Conservation (phyloP, 2,329 filamentous ascomycete species). For the Cytospora piceicola region DNA sequence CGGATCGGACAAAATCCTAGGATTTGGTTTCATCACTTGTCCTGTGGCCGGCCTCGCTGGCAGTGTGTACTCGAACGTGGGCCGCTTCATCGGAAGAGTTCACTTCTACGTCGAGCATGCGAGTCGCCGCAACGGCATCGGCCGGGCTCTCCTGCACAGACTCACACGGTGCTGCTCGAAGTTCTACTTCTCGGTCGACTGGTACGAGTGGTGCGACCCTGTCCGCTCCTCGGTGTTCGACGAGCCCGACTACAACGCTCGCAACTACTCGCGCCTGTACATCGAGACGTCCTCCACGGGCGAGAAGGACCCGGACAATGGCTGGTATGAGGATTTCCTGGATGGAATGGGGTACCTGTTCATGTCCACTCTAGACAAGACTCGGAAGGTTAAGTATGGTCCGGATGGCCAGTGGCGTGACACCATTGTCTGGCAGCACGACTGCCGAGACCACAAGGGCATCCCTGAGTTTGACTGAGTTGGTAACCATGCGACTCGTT, state of each 20-base stretch:
- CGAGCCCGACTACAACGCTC: conserved; percentile 11
- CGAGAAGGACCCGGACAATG: conserved; percentile 21
- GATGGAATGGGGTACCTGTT: conserved; percentile 16
- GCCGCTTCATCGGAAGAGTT: conserved; percentile 24
- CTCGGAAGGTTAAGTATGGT: conserved; percentile 21
- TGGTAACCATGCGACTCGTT: neutral
- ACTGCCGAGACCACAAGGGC: neutral
- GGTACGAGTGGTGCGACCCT: conserved; percentile 18
- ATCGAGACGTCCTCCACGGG: conserved; percentile 20
- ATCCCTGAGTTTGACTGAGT: neutral
- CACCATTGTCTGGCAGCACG: conserved; percentile 1
- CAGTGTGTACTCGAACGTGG: conserved; percentile 13
- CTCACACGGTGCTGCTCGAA: conserved; percentile 24
- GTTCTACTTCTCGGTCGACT: neutral
- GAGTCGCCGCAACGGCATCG: conserved; percentile 26
- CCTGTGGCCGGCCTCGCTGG: conserved; percentile 20
- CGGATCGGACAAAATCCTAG: conserved; percentile 19
- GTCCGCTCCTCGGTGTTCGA: conserved; percentile 3
- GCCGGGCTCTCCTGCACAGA: conserved; percentile 23
- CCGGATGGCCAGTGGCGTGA: conserved; percentile 35
- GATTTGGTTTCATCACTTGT: conserved; percentile 25
- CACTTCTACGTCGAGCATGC: conserved; percentile 26
- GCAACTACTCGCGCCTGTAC: conserved; percentile 25
- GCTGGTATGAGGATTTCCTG: conserved; percentile 22
- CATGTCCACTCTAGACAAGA: conserved; percentile 20